Base-by-base conservation (phyloP, 331 rosid genomes). In the Quercus lobata region DNA sequence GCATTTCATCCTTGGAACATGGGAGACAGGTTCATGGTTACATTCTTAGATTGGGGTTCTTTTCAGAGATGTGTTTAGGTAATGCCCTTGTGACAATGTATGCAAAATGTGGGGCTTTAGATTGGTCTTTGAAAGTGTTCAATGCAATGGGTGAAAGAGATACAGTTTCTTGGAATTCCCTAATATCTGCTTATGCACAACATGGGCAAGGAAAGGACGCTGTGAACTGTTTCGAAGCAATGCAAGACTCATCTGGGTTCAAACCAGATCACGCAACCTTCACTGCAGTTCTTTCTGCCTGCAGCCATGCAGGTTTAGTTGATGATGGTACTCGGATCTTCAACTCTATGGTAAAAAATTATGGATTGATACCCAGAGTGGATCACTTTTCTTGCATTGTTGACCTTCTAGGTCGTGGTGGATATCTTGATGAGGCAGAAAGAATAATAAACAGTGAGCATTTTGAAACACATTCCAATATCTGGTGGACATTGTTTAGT, bases 321-420 rank as follows among this genome's bases (percentile, higher is more conserved):
- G 82, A 86, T 27, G 91, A 89, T 41, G 96, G 92, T 21, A 49
- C 85, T 76, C 76, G 63, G 78, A 81, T 91, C 78, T 92, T 94
- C 41, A 71, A 87, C 71, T 79, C 66, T 16, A 90, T 92, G 98
- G 87, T 92, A 79, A 84, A 78, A 34, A 46, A 35, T 75, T 84
- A 86, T 55, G 80, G 85, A 56, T 29, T 80, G 76, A 61, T 80
- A 52, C 96, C 96, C 0, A 82, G 77, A 55, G 90, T 85, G 54
- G 97, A 92, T 88, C 96, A 94, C 69, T 88, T 90, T 69, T 92
- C 96, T 78, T 92, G 97, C 87, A 80, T 92, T 70, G 92, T 88
- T 73, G 96, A 94, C 85, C 88, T 90, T 78, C 69, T 92, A 4
- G 92, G 96, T 71, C 94, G 96, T 41, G 84, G 83, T 25, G 96